Percentiles rank a stretch among this genome's conserved stretches.
phyloP scores from a whole-genome alignment of 1,284 basidiomycete species.

The Heliocybe sulcata region DNA sequence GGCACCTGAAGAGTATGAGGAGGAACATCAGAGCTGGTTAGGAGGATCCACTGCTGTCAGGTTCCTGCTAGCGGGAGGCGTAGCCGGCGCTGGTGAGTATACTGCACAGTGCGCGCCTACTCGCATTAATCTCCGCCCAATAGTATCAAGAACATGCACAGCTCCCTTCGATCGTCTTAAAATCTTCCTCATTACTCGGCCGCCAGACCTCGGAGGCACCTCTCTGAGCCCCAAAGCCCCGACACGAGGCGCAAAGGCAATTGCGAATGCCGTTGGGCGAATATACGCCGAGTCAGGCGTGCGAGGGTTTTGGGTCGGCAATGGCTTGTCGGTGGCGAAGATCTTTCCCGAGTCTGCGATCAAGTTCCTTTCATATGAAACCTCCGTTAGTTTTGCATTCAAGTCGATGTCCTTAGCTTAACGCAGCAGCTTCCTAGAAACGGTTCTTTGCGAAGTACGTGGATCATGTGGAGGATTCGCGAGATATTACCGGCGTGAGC shows the following conservation, averaged over 20 bases:
- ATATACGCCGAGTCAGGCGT: conserved; percentile 88
- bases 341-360: conserved; percentile 98
- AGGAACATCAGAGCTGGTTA: conserved; percentile 59
- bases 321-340: conserved; percentile 80
- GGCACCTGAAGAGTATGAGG: conserved; percentile 34
- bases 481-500: conserved; percentile 87
- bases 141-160: conserved; percentile 92
- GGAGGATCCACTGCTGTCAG: conserved; percentile 74
- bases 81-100: conserved; percentile 82
- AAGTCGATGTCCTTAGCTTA: conserved; percentile 8
- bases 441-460: conserved; percentile 88
- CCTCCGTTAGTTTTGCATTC: conserved; percentile 52
- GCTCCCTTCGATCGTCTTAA: conserved; percentile 98
- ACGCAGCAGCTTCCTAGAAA: conserved; percentile 49
- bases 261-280: conserved; percentile 65
- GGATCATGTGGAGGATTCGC: conserved; percentile 84
- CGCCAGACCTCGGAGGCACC: conserved; percentile 59
- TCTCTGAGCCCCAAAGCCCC: conserved; percentile 35
- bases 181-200: conserved; percentile 90
- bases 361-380: conserved; percentile 97
- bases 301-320: conserved; percentile 90
- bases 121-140: conserved; percentile 4
- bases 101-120: neutral
- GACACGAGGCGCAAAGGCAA: conserved; percentile 57
- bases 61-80: conserved; percentile 90